phyloP scores from a whole-genome alignment of 371 early-diverging fungal species.

The Umbelopsis sp. region DNA sequence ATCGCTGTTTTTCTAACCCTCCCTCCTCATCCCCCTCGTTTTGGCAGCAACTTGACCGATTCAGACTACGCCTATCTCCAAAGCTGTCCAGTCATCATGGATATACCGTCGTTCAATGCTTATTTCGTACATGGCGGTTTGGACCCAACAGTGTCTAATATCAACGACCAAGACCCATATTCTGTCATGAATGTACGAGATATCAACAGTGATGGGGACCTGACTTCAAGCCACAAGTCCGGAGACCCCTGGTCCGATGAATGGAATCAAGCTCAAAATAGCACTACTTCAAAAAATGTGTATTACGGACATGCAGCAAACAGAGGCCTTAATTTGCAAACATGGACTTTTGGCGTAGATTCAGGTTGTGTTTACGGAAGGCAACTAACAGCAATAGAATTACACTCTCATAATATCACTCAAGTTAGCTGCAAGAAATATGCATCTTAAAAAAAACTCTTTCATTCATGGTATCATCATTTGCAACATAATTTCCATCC shows the following conservation, averaged over 20 bases:
- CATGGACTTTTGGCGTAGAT: conserved; percentile 65
- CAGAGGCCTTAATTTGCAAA: conserved; percentile 57
- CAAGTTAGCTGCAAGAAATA: conserved; percentile 39
- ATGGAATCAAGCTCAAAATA: conserved; percentile 48
- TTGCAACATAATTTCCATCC: conserved; percentile 14
- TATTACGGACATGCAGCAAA: conserved; percentile 77
- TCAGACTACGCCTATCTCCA: conserved; percentile 60
- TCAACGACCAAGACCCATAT: conserved; percentile 48
- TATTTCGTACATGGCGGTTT: conserved; percentile 72
- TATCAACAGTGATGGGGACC: conserved; percentile 44
- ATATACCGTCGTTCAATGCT: conserved; percentile 56
- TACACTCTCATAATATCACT: conserved; percentile 34
- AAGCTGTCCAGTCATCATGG: conserved; percentile 62
- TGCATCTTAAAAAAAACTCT: background rate
- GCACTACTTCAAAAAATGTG: conserved; percentile 29
- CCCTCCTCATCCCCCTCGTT: conserved; percentile 7
- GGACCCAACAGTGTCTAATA: conserved; percentile 45
- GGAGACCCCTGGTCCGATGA: conserved; percentile 55
- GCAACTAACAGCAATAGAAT: conserved; percentile 57
- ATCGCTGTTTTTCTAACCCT: conserved; percentile 2
- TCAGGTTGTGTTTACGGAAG: conserved; percentile 73
- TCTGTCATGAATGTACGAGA: conserved; percentile 65
- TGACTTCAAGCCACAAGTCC: conserved; percentile 35
- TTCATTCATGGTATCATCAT: conserved; percentile 4
- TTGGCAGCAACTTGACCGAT: conserved; percentile 43